phyloP scores from a whole-genome alignment of 1,139 yeast genomes.

The Eremothecium gossypii region DNA sequence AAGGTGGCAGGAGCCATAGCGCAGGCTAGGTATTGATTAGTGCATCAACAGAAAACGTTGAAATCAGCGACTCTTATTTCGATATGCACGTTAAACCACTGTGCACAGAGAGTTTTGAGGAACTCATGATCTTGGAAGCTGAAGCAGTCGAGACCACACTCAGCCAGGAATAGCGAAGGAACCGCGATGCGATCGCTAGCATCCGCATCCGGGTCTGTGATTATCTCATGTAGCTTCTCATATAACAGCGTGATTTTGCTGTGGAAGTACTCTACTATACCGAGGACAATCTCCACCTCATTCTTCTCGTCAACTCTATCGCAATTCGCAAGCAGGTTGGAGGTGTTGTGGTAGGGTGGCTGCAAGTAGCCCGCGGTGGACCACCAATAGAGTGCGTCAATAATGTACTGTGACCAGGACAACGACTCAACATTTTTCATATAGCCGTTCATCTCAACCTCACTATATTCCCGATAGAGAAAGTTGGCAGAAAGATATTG shows the following conservation, averaged over 20 bases:
- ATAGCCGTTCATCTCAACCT: conserved; percentile 21
- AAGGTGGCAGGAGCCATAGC: neutral
- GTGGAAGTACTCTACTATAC: conserved; percentile 25
- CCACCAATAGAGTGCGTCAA: conserved; percentile 77
- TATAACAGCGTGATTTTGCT: conserved; percentile 15
- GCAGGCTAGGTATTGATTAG: neutral
- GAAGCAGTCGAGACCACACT: conserved; percentile 25
- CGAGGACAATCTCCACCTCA: conserved; percentile 25
- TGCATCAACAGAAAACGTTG: conserved; percentile 4
- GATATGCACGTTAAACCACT: conserved; percentile 20
- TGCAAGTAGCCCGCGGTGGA: conserved; percentile 69
- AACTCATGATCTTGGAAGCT: conserved; percentile 23
- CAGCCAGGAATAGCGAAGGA: conserved; percentile 15
- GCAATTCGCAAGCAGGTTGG: conserved; percentile 21
- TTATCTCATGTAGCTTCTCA: conserved; percentile 12
- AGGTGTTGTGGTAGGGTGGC: conserved; percentile 28
- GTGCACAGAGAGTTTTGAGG: conserved; percentile 13
- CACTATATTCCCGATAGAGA: conserved; percentile 15
- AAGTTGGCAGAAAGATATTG: conserved; percentile 11
- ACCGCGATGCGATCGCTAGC: conserved; percentile 10
- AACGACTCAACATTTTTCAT: conserved; percentile 34
- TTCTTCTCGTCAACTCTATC: conserved; percentile 20
- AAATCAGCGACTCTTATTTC: conserved; percentile 7
- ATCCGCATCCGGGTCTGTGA: conserved; percentile 11
- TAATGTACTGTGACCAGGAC: conserved; percentile 56